A percentile compares a stretch with the other conserved stretches of the same genome.
These are phyloP conservation scores for Candida ficus DNA, from an alignment of 805 yeast species.

Conservation along the genomic window DNA sequence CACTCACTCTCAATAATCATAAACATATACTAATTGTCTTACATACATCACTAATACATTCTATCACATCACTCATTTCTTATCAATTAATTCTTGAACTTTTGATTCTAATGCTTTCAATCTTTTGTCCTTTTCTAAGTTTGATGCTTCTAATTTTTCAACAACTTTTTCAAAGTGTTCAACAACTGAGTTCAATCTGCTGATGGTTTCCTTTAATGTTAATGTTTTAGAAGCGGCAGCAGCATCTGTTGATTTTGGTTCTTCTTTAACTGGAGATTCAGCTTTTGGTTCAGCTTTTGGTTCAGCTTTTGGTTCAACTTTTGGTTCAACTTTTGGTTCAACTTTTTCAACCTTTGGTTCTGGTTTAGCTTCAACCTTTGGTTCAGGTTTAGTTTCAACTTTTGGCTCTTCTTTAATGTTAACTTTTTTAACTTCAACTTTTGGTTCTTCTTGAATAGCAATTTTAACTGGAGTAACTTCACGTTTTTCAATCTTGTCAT, in stretches of 20 bases:
- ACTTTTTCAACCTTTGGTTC: constrained; percentile 16
- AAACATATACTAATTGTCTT: neutral
- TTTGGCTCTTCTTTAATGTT: constrained; percentile 1
- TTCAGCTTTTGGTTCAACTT: constrained; percentile 2
- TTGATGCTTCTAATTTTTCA: constrained; percentile 43
- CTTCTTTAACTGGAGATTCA: constrained; percentile 12
- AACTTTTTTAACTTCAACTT: neutral
- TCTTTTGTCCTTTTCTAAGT: constrained; percentile 61
- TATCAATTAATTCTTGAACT: constrained; percentile 47
- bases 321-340: constrained; percentile 20
- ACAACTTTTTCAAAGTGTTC: constrained; percentile 53
- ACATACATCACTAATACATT: too few species aligned
- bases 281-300: constrained; percentile 12
- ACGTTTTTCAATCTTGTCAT: constrained; percentile 16
- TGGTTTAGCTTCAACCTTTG: constrained; percentile 10
- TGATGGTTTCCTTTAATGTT: constrained; percentile 68
- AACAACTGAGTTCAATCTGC: constrained; percentile 56
- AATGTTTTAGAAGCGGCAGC: constrained; percentile 36
- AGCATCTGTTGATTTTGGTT: constrained; percentile 9
- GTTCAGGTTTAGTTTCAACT: neutral
- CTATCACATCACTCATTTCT: constrained; percentile 19
- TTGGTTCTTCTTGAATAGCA: constrained; percentile 11
- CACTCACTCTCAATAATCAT: too few species aligned
- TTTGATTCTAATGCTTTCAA: constrained; percentile 54
- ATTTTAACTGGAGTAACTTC: constrained; percentile 9